Percentiles rank a stretch among this genome's conserved stretches.
These are phyloP conservation scores for Penicillium sumatraense DNA, from an alignment of 2,329 filamentous ascomycete genomes.

Conservation along the genomic window DNA sequence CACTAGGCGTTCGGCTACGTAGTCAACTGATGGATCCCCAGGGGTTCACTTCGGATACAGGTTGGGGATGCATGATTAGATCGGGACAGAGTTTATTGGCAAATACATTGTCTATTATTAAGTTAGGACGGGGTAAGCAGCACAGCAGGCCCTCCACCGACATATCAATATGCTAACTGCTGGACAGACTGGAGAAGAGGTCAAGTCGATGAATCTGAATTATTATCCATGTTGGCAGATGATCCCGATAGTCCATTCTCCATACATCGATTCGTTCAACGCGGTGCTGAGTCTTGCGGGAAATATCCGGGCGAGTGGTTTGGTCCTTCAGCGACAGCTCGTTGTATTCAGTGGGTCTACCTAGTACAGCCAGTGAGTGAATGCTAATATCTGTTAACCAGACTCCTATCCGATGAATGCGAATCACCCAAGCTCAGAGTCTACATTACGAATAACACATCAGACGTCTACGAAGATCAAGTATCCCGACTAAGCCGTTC, in stretches of 20 bases:
- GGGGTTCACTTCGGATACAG: constrained; percentile 90
- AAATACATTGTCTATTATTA: constrained; percentile 75
- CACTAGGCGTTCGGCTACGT: constrained; percentile 81
- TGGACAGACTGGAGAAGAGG: constrained; percentile 75
- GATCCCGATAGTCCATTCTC: constrained; percentile 86
- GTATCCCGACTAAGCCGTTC: constrained; percentile 78
- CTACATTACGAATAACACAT: constrained; percentile 86
- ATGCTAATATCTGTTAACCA: constrained; percentile 47
- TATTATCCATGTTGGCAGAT: constrained; percentile 86
- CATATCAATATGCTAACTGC: constrained; percentile 23
- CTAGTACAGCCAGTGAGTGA: too few relatives aligned
- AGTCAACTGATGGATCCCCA: constrained; percentile 76
- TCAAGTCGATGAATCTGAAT: constrained; percentile 65
- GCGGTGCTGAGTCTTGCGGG: constrained; percentile 83
- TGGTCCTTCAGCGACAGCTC: constrained; percentile 92
- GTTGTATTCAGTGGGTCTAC: constrained; percentile 81
- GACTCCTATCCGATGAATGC: constrained; percentile 73
- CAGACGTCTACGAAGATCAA: constrained; percentile 90
- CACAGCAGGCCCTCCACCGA: too few relatives aligned
- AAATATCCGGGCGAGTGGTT: constrained; percentile 99
- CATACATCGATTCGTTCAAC: constrained; percentile 89
- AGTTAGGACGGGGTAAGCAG: constrained; percentile 74
- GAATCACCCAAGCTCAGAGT: constrained; percentile 70
- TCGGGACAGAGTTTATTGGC: constrained; percentile 92
- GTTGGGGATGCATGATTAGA: constrained; percentile 98